These are phyloP conservation scores for Amesomyces nigricolor DNA, from an alignment of 2,329 filamentous ascomycete species.

Conservation along the genomic window DNA sequence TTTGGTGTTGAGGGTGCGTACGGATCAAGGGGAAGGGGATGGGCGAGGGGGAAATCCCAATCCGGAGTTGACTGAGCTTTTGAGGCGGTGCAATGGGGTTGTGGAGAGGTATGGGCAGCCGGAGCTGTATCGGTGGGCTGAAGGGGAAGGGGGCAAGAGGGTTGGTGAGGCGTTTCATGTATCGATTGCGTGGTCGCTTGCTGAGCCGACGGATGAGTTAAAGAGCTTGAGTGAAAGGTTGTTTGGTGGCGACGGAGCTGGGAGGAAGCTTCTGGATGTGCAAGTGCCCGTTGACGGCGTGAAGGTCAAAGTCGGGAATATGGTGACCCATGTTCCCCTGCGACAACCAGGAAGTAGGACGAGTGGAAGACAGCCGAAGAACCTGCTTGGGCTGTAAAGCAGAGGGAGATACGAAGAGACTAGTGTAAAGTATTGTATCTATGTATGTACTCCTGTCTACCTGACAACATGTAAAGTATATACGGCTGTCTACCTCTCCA, in stretches of 20 bases:
- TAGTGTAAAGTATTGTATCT: too few relatives aligned
- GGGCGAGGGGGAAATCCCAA: slow-evolving; percentile 28
- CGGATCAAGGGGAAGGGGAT: background rate
- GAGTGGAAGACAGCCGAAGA: background rate
- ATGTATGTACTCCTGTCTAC: background rate
- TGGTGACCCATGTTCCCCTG: slow-evolving; percentile 37
- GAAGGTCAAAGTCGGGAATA: slow-evolving; percentile 72
- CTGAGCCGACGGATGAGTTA: slow-evolving; percentile 43
- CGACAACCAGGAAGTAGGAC: slow-evolving; percentile 1
- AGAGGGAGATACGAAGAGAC: background rate
- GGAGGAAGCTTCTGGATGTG: slow-evolving; percentile 36
- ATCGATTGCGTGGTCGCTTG: slow-evolving; percentile 79
- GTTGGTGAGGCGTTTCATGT: slow-evolving; percentile 65
- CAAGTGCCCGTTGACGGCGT: slow-evolving; percentile 53
- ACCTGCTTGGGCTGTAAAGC: slow-evolving; percentile 14
- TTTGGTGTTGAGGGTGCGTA: slow-evolving; percentile 63
- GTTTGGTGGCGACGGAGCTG: slow-evolving; percentile 24
- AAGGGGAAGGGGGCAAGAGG: slow-evolving; percentile 9
- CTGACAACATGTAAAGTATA: background rate
- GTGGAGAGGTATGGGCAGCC: slow-evolving; percentile 59
- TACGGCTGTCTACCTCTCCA: background rate
- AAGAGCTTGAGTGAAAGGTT: slow-evolving; percentile 33
- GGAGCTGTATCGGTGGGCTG: slow-evolving; percentile 54
- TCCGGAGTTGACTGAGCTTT: slow-evolving; percentile 54
- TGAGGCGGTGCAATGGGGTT: slow-evolving; percentile 61